These are phyloP conservation scores for Anisogramma anomala DNA, from an alignment of 2,329 filamentous ascomycete species.

Conservation along the genomic window DNA sequence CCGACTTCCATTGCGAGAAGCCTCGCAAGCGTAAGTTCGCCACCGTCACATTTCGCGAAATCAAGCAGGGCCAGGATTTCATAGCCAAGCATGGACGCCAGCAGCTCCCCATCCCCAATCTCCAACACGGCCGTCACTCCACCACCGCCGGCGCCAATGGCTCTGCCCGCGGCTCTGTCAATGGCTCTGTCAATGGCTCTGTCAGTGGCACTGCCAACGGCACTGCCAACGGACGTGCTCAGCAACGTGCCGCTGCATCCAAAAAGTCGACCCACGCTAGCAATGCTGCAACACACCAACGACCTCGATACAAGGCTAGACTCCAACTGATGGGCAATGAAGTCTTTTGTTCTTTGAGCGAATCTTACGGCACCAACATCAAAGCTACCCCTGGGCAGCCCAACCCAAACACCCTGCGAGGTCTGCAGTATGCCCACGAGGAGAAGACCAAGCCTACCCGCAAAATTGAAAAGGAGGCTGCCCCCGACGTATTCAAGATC, in stretches of 20 bases:
- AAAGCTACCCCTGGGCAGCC: neutral
- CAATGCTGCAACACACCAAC: neutral
- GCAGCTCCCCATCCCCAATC: slow-evolving; percentile 9
- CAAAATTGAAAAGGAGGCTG: slow-evolving; percentile 1
- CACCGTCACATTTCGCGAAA: slow-evolving; percentile 32
- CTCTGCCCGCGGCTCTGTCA: neutral
- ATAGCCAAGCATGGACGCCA: slow-evolving; percentile 24
- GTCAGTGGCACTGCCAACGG: neutral
- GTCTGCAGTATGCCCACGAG: slow-evolving; percentile 15
- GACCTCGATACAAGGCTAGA: slow-evolving; percentile 14
- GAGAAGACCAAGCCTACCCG: slow-evolving; percentile 9
- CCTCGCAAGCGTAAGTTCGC: slow-evolving; percentile 23
- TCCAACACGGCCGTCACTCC: neutral
- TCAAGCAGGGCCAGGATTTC: slow-evolving; percentile 30
- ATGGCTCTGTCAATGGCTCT: neutral
- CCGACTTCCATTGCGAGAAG: slow-evolving; percentile 34
- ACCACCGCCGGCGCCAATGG: neutral
- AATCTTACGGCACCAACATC: neutral
- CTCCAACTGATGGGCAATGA: slow-evolving; percentile 21
- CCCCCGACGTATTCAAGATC: slow-evolving; percentile 8
- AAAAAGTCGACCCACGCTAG: neutral
- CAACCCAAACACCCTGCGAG: slow-evolving; percentile 14
- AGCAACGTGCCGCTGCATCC: neutral
- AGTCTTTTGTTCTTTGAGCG: slow-evolving; percentile 22
- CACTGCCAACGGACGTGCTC: neutral